phyloP scores from a whole-genome alignment of 768 basidiomycete genomes.

The Gloeopeniophorella convolvens region DNA sequence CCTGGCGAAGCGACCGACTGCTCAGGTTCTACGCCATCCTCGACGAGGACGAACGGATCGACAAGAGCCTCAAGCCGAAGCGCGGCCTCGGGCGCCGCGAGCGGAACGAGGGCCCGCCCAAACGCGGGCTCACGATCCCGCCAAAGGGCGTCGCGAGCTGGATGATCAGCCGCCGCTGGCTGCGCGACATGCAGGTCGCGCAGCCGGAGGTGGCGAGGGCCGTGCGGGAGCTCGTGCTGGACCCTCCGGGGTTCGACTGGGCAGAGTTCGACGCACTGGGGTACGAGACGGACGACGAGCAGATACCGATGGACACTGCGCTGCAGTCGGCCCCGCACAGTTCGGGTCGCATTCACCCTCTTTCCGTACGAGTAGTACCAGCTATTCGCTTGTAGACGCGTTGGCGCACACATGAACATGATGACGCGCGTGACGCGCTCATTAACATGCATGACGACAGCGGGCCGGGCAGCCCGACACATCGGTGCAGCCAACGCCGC shows the following conservation, averaged over 20 bases:
- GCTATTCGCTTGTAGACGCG: slow-evolving; percentile 28
- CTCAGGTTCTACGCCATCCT: slow-evolving; percentile 52
- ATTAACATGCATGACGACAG: neutral
- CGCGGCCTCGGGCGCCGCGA: slow-evolving; percentile 52
- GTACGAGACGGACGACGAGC: slow-evolving; percentile 45
- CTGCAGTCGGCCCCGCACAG: slow-evolving; percentile 12
- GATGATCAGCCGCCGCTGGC: slow-evolving; percentile 74
- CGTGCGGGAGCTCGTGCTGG: slow-evolving; percentile 40
- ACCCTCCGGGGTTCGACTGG: slow-evolving; percentile 47
- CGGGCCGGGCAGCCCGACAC: neutral
- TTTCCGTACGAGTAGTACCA: slow-evolving; percentile 16
- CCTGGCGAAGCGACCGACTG: slow-evolving; percentile 65
- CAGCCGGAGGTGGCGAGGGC: slow-evolving; percentile 43
- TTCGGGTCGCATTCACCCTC: slow-evolving; percentile 12
- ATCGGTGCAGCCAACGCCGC: neutral
- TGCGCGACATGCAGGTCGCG: slow-evolving; percentile 33
- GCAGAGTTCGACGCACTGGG: slow-evolving; percentile 43
- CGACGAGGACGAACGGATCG: slow-evolving; percentile 49
- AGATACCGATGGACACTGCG: slow-evolving; percentile 11
- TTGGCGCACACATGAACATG: slow-evolving; percentile 20
- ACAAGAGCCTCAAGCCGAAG: slow-evolving; percentile 43
- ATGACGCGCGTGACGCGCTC: neutral
- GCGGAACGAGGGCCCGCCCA: slow-evolving; percentile 46
- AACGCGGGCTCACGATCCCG: slow-evolving; percentile 52
- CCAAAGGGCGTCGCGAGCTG: slow-evolving; percentile 59